Evolutionary conservation across 1,284 basidiomycete species (phyloP), one percentile per base, ranked within the genome.

Genomic region (Porodaedalea pini): DNA sequence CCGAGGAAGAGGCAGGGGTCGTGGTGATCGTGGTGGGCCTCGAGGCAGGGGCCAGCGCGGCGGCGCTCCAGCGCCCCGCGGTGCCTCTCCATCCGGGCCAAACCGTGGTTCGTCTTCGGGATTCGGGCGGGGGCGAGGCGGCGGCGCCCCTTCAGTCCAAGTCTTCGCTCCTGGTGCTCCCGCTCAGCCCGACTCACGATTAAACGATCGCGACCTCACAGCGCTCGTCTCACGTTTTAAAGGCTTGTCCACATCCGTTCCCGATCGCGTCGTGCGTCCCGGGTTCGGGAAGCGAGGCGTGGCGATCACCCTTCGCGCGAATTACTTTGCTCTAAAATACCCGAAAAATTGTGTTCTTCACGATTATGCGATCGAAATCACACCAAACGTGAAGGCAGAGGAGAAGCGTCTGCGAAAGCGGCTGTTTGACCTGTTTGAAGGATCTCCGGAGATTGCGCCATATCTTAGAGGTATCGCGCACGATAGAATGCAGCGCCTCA

Each of bases 261-360:
- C 50, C 21, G 49, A 56, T 44, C 70, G 51, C 17, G 57, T 51
- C 39, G 45, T 81, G 2, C 81, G 88, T 6, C 86, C 86, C 0
- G 83, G 83, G 0, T 90, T 76, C 61, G 88, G 88, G 6, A 85
- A 78, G 0, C 64, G 70, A 0, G 88, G 88, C 2, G 74, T 59
- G 2, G 58, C 73, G 0, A 77, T 83, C 48, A 76, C 70, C 0
- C 68, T 90, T 5, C 78, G 88, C 0, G 74, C 86, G 37, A 90
- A 90, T 65, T 88, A 88, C 68, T 88, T 88, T 66, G 63, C 83
- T 0, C 66, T 88, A 25, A 76, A 68, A 31, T 67, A 83, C 21
- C 77, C 79, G 0, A 77, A 78, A 52, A 73, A 74, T 0, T 66
- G 69, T 1, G 71, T 83, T 7, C 51, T 68, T 2, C 84, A 80